Conservation (phyloP, 805 yeast species). For the Gaillardinia entomophila region DNA sequence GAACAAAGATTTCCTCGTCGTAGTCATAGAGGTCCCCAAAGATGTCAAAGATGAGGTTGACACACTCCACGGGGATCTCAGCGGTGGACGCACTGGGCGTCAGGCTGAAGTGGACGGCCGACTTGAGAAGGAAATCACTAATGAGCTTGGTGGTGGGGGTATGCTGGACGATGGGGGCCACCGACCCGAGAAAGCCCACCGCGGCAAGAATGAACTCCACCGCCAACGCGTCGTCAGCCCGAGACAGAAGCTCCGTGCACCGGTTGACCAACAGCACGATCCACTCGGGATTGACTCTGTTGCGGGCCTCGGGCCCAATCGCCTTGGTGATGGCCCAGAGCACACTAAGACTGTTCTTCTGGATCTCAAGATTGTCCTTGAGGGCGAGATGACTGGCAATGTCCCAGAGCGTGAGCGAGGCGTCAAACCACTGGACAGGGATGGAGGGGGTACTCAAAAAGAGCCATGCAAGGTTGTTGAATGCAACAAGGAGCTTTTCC, state of each 20-base stretch:
- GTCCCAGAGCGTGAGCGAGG: constrained; percentile 25
- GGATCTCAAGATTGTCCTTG: constrained; percentile 15
- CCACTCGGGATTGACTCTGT: constrained; percentile 18
- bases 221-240: constrained; percentile 11
- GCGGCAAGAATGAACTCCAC: constrained; percentile 38
- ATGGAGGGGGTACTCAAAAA: constrained; percentile 25
- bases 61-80: constrained; percentile 50
- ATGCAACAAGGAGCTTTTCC: constrained; percentile 53
- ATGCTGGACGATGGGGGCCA: constrained; percentile 43
- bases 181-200: constrained; percentile 47
- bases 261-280: constrained; percentile 18
- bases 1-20: constrained; percentile 63
- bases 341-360: constrained; percentile 27
- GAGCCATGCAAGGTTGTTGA: constrained; percentile 71
- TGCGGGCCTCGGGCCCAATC: constrained; percentile 27
- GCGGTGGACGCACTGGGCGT: constrained; percentile 14
- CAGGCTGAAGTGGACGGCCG: neutral
- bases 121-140: constrained; percentile 37
- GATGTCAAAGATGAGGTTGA: constrained; percentile 68
- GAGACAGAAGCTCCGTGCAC: constrained; percentile 17
- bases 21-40: constrained; percentile 72
- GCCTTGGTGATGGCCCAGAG: constrained; percentile 35
- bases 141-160: constrained; percentile 39
- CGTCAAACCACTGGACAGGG: constrained; percentile 36
- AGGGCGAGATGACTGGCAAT: constrained; percentile 7